Evolutionary conservation across 257 asterid species (phyloP).

Genomic region (Parsonsia alboflavescens): DNA sequence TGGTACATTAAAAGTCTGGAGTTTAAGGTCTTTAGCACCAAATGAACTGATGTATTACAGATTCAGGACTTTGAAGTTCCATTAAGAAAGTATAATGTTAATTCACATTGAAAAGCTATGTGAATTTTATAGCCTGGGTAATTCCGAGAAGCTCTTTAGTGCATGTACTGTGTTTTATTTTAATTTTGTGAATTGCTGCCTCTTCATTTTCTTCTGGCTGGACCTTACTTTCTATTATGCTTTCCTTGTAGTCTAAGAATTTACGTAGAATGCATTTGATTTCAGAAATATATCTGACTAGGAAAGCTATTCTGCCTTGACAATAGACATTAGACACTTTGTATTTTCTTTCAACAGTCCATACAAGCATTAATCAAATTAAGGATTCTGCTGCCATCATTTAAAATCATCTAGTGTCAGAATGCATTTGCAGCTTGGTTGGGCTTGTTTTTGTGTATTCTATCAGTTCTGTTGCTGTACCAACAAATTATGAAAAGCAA

Average conservation of each 20-base stretch:
- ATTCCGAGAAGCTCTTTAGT: neutral
- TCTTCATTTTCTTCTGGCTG: neutral
- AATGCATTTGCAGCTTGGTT: neutral
- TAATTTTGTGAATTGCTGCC: neutral
- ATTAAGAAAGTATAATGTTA: neutral
- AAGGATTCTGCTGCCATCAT: neutral
- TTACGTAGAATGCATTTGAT: neutral
- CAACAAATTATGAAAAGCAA: neutral
- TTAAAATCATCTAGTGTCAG: neutral
- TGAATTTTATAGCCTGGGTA: neutral
- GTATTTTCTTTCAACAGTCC: neutral
- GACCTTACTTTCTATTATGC: neutral
- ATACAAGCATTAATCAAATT: neutral
- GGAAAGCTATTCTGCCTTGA: neutral
- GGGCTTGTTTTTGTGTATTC: neutral
- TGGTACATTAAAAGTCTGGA: too few relatives aligned
- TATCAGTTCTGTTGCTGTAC: constrained; percentile 13
- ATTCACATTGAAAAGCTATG: neutral
- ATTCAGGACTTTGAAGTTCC: neutral
- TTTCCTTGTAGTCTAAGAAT: neutral
- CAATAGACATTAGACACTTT: neutral
- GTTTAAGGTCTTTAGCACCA: neutral
- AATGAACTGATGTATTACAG: neutral
- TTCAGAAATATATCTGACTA: neutral
- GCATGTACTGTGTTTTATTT: neutral